Percentiles rank a stretch among this genome's conserved stretches.
Conservation (phyloP, 2,329 filamentous ascomycete species). For the Metarhizium rileyi region DNA sequence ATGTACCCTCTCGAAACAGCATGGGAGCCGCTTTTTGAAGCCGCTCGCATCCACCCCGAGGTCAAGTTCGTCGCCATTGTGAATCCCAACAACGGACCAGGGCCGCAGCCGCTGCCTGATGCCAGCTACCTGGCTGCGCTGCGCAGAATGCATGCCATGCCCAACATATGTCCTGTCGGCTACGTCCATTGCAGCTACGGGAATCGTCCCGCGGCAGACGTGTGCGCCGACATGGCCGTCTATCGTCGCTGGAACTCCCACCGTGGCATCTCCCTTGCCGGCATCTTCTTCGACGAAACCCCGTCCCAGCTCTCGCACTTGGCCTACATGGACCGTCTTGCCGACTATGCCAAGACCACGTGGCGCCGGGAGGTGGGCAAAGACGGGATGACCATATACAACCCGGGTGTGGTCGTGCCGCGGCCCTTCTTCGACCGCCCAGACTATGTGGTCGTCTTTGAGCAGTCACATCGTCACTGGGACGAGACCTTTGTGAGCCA, state of each 20-base stretch:
- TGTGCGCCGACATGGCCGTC: conserved; percentile 29
- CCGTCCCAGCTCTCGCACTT: conserved; percentile 18
- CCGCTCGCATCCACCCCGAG: conserved; percentile 13
- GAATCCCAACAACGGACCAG: conserved; percentile 23
- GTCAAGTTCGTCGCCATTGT: conserved; percentile 20
- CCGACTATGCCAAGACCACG: conserved; percentile 14
- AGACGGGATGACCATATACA: conserved; percentile 26
- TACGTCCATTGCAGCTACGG: conserved; percentile 24
- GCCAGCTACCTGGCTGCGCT: conserved; percentile 18
- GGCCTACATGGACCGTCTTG: conserved; percentile 15
- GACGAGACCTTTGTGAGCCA: neutral
- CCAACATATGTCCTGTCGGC: conserved; percentile 20
- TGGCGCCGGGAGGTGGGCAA: conserved; percentile 6
- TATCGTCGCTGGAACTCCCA: conserved; percentile 31
- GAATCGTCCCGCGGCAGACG: conserved; percentile 9
- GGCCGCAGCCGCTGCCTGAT: conserved; percentile 16
- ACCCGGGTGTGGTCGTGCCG: conserved; percentile 33
- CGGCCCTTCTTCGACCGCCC: conserved; percentile 28
- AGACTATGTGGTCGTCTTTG: conserved; percentile 36
- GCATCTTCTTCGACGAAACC: conserved; percentile 40
- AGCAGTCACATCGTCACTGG: conserved; percentile 18
- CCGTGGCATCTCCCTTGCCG: conserved; percentile 28
- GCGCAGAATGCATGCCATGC: conserved; percentile 10
- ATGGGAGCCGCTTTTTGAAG: conserved; percentile 20
- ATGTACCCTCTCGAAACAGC: conserved; percentile 20